A percentile compares a stretch with the other conserved stretches of the same genome.
phyloP scores from a whole-genome alignment of 2,329 filamentous ascomycete genomes.

The Pseudogymnoascus sp. region DNA sequence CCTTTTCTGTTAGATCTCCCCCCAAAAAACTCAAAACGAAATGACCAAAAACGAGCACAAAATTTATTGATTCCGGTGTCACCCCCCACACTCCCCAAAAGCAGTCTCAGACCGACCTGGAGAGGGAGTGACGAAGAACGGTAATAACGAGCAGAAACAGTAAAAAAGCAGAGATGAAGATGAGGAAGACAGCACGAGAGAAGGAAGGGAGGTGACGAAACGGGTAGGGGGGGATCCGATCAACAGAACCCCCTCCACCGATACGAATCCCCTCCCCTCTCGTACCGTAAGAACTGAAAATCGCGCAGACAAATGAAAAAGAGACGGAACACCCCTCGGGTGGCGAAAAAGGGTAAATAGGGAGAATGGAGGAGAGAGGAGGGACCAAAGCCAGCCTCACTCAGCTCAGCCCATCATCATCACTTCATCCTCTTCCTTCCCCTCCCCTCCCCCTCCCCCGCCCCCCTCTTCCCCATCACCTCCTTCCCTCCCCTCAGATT shows the following conservation, averaged over 20 bases:
- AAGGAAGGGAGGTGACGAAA: not conserved
- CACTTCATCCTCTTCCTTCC: not conserved
- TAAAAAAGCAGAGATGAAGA: not conserved
- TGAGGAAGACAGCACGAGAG: not conserved
- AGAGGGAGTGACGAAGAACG: not conserved
- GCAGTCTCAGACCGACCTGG: not conserved
- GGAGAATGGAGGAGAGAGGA: too few species aligned
- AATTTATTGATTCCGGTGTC: not conserved
- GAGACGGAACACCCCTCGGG: too few species aligned
- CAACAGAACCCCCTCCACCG: not conserved
- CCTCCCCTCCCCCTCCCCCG: not conserved
- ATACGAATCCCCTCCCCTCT: not conserved
- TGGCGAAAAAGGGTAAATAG: too few species aligned
- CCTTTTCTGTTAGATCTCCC: too few species aligned
- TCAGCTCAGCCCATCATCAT: too few species aligned
- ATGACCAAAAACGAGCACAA: too few species aligned
- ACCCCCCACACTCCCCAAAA: too few species aligned
- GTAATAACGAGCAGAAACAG: not conserved
- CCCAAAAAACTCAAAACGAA: too few species aligned
- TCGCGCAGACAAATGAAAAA: not conserved
- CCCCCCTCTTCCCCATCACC: not conserved
- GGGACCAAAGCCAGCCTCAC: too few species aligned
- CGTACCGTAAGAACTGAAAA: not conserved
- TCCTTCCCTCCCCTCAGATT: not conserved
- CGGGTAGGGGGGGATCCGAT: not conserved